Evolutionary conservation across 768 basidiomycete genomes (phyloP).

Genomic region (Lactarius sanguifluus): DNA sequence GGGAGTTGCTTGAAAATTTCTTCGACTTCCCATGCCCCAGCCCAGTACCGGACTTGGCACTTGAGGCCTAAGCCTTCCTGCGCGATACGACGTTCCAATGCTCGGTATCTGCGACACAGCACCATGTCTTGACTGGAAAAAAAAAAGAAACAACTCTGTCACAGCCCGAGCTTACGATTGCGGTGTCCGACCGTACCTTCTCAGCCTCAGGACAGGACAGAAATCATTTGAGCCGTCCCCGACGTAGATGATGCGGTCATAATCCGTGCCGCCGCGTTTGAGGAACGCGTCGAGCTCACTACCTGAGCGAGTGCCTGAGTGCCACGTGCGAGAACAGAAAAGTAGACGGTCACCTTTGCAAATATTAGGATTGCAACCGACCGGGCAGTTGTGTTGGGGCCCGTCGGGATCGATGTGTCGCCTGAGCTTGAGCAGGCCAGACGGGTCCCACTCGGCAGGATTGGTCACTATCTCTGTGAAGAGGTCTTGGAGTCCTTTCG

Average conservation of each 20-base stretch:
- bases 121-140: conserved; percentile 74
- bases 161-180: not conserved
- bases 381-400: conserved; percentile 76
- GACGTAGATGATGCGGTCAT: conserved; percentile 81
- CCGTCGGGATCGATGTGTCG: conserved; percentile 74
- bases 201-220: conserved; percentile 82
- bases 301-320: conserved; percentile 47
- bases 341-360: conserved; percentile 70
- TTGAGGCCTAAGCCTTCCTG: conserved; percentile 73
- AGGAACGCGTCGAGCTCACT: conserved; percentile 89
- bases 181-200: conserved; percentile 49
- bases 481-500: conserved; percentile 66
- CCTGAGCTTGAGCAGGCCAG: conserved; percentile 70
- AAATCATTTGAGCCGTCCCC: conserved; percentile 97
- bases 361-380: conserved; percentile 96
- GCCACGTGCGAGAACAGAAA: not conserved
- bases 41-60: conserved; percentile 80
- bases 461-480: conserved; percentile 92
- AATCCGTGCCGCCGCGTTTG: conserved; percentile 54
- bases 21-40: conserved; percentile 95
- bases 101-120: conserved; percentile 75
- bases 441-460: conserved; percentile 77
- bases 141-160: not conserved
- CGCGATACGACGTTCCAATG: conserved; percentile 74
- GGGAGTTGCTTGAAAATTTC: conserved; percentile 55